Evolutionary conservation across 805 yeast species (phyloP), one percentile per base, ranked within the genome.

Genomic region (Candida ascalaphidarum): DNA sequence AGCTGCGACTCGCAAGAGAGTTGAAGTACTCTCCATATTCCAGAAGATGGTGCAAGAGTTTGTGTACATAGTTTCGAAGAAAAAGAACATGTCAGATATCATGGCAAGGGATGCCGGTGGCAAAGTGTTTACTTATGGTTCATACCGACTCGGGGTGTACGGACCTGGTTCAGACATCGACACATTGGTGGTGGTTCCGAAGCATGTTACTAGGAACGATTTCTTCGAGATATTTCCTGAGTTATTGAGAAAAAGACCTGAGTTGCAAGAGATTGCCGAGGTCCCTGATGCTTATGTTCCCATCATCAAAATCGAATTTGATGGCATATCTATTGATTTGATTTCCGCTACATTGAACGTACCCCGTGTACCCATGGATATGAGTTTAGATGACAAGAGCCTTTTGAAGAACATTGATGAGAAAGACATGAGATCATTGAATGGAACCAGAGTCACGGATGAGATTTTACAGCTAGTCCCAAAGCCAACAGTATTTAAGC

Each of bases 221-320:
- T 92, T 89, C 50, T 92, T 92, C 49, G 73, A 70, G 1, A 86
- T 83, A 0, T 86, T 92, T 58, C 82, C 68, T 21, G 68, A 69
- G 24, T 52, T 92, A 10, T 53, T 92, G 32, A 67, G 83, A 40
- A 60, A 67, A 36, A 68, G 95, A 39, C 73, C 81, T 1, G 98
- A 89, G 48, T 50, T 92, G 34, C 94, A 86, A 38, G 96, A 92
- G 52, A 80, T 89, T 11, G 80, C 92, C 11, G 71, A 95, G 2
- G 97, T 92, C 7, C 95, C 96, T 0, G 97, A 88, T 52, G 97
- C 97, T 1, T 92, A 74, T 61, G 97, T 92, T n/a, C 98, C 98
- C 2, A 83, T 92, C 43, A 86, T 92, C 40, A 89, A 85, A 52
- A 71, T 88, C 29, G 83, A 83, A 40, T 85, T 86, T 48, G 71